Conservation (phyloP, 805 yeast genomes). For the Ogataea neopini region DNA sequence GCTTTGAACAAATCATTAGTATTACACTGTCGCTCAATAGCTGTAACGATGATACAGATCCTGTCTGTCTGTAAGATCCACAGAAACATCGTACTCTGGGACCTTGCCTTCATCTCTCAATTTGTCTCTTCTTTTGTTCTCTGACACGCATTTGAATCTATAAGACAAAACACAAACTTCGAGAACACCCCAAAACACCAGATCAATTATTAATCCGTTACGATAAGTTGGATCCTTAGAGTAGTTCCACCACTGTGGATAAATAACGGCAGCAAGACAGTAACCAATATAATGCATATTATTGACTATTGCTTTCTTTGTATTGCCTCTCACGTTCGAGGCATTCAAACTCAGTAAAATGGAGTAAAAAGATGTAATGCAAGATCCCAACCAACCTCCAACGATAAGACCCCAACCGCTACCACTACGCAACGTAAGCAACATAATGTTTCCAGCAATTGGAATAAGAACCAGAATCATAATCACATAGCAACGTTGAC, state of each 20-base stretch:
- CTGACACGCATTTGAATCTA: slow-evolving; percentile 28
- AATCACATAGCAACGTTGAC: slow-evolving; percentile 24
- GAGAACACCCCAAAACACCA: slow-evolving; percentile 41
- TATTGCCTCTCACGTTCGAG: slow-evolving; percentile 63
- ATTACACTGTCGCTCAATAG: slow-evolving; percentile 14
- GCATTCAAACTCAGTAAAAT: slow-evolving; percentile 22
- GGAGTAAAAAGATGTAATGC: slow-evolving; percentile 21
- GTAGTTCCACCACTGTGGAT: slow-evolving; percentile 65
- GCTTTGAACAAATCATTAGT: too few relatives aligned
- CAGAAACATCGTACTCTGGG: slow-evolving; percentile 21
- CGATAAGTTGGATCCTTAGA: slow-evolving; percentile 56
- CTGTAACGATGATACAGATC: slow-evolving; percentile 30
- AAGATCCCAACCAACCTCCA: slow-evolving; percentile 26
- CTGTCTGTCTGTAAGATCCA: slow-evolving; percentile 32
- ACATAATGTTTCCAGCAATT: slow-evolving; percentile 25
- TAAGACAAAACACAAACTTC: slow-evolving; percentile 23
- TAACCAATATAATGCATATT: slow-evolving; percentile 60
- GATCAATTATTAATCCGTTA: slow-evolving; percentile 53
- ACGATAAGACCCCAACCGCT: slow-evolving; percentile 26
- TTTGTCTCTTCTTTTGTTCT: slow-evolving; percentile 28
- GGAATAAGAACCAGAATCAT: slow-evolving; percentile 25
- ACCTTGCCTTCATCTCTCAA: slow-evolving; percentile 13
- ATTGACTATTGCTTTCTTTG: slow-evolving; percentile 60
- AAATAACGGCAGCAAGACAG: slow-evolving; percentile 63
- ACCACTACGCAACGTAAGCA: slow-evolving; percentile 14